Conservation (phyloP, 306 rosid genomes). For the apple (Malus domestica) region DNA sequence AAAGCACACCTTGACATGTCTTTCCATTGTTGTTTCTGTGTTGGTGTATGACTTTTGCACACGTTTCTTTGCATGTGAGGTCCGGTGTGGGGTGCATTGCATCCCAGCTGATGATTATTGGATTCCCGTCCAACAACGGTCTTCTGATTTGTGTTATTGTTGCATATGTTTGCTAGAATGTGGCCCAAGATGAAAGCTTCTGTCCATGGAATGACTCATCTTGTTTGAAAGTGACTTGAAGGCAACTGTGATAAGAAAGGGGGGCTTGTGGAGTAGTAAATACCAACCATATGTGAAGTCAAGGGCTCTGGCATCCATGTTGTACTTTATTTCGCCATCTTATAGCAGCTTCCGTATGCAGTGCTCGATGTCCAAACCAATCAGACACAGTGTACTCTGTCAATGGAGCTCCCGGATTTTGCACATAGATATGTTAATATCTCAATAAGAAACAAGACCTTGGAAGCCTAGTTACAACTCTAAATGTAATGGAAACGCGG, state of each 20-base stretch:
- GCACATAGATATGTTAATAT: conserved; percentile 8
- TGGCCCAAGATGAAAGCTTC: conserved; percentile 33
- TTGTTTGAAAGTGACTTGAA: conserved; percentile 20
- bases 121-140: background rate
- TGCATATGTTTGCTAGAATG: conserved; percentile 33
- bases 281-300: too few species aligned
- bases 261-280: background rate
- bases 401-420: conserved; percentile 74
- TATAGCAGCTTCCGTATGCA: conserved; percentile 55
- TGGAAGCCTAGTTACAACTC: background rate
- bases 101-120: background rate
- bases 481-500: background rate
- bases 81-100: background rate
- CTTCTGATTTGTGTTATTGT: conserved; percentile 16
- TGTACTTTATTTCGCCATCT: conserved; percentile 64
- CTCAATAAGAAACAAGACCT: background rate
- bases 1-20: background rate
- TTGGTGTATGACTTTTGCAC: background rate
- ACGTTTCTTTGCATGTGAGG: background rate
- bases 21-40: background rate
- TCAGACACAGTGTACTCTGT: conserved; percentile 86
- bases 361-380: conserved; percentile 92
- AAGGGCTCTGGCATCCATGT: conserved; percentile 75
- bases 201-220: conserved; percentile 55
- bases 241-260: background rate